Evolutionary conservation across 139 green algal genomes (phyloP).

Genomic region (Chlamydomonas sphaeroides): DNA sequence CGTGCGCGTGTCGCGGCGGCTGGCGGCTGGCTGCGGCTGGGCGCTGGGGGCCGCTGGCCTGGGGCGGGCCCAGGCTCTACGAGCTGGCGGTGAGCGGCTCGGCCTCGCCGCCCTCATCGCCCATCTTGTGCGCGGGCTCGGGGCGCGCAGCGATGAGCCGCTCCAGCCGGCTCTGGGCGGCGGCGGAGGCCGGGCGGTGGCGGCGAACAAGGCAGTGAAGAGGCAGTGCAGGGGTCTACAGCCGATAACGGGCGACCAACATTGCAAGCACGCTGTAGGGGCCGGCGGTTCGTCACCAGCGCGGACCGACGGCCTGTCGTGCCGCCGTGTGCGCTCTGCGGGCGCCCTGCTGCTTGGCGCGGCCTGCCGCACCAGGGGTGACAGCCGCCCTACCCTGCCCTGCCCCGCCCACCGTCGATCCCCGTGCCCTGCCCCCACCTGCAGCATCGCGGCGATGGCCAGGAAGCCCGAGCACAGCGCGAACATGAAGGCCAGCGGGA

Average conservation of each 20-base stretch:
- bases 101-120: too few species aligned
- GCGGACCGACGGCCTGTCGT: not conserved
- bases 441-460: constrained; percentile 17
- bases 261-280: too few species aligned
- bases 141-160: not conserved
- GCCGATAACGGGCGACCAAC: too few species aligned
- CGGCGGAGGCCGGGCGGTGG: not conserved
- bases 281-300: not conserved
- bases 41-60: too few species aligned
- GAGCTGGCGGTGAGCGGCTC: too few species aligned
- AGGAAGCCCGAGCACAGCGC: constrained; percentile 55
- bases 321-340: not conserved
- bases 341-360: too few species aligned
- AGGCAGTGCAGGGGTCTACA: not conserved
- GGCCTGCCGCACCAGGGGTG: too few species aligned
- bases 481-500: constrained; percentile 60
- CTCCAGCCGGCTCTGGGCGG: constrained; percentile 8
- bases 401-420: not conserved
- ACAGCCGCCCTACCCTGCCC: not conserved
- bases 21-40: too few species aligned
- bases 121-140: not conserved
- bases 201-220: not conserved
- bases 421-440: not conserved
- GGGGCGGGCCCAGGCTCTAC: too few species aligned
- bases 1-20: too few species aligned